Evolutionary conservation across 345 rosid genomes (phyloP).

Genomic region (Lumnitzera littorea): DNA sequence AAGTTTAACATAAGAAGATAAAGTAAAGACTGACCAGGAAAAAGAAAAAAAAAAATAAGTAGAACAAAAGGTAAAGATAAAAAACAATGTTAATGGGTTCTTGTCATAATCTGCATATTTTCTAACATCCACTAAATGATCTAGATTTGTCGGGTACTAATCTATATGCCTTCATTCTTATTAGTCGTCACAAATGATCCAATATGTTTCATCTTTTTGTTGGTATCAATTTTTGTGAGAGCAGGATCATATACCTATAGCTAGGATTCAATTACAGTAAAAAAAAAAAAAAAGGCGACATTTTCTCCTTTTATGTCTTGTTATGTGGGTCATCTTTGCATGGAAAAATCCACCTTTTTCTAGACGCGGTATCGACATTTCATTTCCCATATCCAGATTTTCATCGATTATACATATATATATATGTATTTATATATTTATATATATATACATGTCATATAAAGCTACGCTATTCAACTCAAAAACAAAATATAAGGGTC

Average conservation of each 20-base stretch:
- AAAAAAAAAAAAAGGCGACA: not conserved
- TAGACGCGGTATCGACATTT: no score
- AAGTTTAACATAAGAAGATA: no score
- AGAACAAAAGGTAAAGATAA: no score
- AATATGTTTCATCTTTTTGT: constrained; percentile 16
- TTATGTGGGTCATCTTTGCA: not conserved
- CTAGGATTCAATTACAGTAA: not conserved
- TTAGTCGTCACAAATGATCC: constrained; percentile 9
- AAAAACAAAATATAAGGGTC: no score
- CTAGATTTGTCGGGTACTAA: constrained; percentile 8
- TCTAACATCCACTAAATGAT: constrained; percentile 2
- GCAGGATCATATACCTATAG: constrained; percentile 5
- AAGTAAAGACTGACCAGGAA: no score
- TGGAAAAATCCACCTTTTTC: no score
- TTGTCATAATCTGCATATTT: constrained; percentile 8
- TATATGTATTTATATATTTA: no score
- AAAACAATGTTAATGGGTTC: constrained; percentile 5
- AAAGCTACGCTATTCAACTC: no score
- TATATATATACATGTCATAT: no score
- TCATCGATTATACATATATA: no score
- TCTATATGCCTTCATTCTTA: constrained; percentile 3
- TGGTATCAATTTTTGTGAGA: constrained; percentile 8
- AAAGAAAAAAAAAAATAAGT: no score
- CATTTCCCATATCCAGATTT: no score
- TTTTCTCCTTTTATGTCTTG: constrained; percentile 3